These are phyloP conservation scores for Geotrichum ghanense DNA, from an alignment of 805 yeast genomes.

Conservation along the genomic window DNA sequence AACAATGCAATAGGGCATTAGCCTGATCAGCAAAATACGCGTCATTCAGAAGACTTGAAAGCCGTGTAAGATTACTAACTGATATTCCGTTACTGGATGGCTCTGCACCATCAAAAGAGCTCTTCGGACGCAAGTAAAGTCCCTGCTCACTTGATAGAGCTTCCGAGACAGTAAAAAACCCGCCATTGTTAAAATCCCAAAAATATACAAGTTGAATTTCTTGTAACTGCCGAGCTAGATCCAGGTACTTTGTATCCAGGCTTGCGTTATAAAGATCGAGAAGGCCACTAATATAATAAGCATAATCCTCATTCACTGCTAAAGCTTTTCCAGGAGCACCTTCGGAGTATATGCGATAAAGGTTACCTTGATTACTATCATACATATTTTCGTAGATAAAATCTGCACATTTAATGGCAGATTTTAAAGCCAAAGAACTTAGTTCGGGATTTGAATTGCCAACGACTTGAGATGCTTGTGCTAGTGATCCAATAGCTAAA, in stretches of 20 bases:
- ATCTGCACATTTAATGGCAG: conserved; percentile 20
- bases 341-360: conserved; percentile 14
- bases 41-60: conserved; percentile 10
- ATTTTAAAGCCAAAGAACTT: conserved; percentile 13
- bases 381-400: conserved; percentile 16
- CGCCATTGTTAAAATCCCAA: conserved; percentile 25
- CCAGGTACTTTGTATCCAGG: conserved; percentile 17
- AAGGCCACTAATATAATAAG: conserved; percentile 25
- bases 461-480: conserved; percentile 21
- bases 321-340: conserved; percentile 7
- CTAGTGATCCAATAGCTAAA: conserved; percentile 26
- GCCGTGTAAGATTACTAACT: conserved; percentile 21
- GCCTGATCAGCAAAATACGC: conserved; percentile 9
- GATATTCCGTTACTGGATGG: conserved; percentile 29
- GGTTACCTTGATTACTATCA: conserved; percentile 10
- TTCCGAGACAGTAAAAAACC: conserved; percentile 19
- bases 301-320: conserved; percentile 29
- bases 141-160: conserved; percentile 9
- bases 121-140: conserved; percentile 26
- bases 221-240: conserved; percentile 24
- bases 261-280: conserved; percentile 27
- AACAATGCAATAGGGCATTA: conserved; percentile 11
- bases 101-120: conserved; percentile 27
- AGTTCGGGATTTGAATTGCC: conserved; percentile 9
- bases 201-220: conserved; percentile 22